A percentile compares a stretch with the other conserved stretches of the same genome.
These are phyloP conservation scores for Fusarium sp. DNA, from an alignment of 2,329 filamentous ascomycete species.

Conservation along the genomic window DNA sequence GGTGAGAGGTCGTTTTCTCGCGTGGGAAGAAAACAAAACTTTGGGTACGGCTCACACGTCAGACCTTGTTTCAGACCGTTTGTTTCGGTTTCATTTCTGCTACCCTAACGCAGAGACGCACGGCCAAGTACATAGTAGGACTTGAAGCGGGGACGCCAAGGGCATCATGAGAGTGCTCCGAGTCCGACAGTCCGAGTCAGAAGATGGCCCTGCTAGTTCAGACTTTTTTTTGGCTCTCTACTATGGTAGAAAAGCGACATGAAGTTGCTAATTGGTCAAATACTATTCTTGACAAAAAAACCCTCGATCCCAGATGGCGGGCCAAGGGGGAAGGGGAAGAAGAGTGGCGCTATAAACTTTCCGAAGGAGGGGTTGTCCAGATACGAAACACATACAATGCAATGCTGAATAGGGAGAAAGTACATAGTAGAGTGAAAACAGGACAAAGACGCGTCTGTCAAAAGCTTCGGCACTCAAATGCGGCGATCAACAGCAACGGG, in stretches of 20 bases:
- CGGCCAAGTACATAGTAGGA: conserved; percentile 23
- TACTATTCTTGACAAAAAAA: conserved; percentile 6
- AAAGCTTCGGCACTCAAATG: conserved; percentile 17
- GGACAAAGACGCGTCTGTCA: not conserved
- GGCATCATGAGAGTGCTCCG: not conserved
- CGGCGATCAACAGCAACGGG: conserved; percentile 26
- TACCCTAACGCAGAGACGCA: conserved; percentile 9
- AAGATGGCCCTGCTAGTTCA: not conserved
- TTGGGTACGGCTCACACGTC: conserved; percentile 9
- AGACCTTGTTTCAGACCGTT: conserved; percentile 38
- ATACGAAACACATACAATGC: not conserved
- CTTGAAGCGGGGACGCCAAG: conserved; percentile 19
- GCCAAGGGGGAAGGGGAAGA: not conserved
- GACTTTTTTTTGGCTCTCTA: not conserved
- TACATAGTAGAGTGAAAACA: no score
- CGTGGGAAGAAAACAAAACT: not conserved
- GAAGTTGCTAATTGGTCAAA: conserved; percentile 2
- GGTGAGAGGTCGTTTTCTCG: not conserved
- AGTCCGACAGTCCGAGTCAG: conserved; percentile 10
- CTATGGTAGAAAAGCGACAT: no score
- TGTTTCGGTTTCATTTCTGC: conserved; percentile 38
- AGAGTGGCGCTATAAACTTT: conserved; percentile 33
- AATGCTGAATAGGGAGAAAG: no score
- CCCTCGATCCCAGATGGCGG: not conserved
- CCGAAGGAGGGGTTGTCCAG: conserved; percentile 5